Conservation (phyloP, 371 early-diverging fungal genomes). For the Dipsacomyces acuminosporus region DNA sequence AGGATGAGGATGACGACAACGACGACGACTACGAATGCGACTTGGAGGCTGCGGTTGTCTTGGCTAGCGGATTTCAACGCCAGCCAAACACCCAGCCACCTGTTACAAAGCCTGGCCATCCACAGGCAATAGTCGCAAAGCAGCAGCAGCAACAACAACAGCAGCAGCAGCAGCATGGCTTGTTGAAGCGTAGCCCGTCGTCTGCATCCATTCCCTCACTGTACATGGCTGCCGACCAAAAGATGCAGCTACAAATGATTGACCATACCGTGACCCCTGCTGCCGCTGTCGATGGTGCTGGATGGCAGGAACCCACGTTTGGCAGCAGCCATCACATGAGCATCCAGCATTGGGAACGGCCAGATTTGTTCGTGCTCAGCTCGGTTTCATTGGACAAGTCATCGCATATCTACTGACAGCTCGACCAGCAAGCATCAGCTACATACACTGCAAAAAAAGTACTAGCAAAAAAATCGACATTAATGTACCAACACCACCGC, state of each 20-base stretch:
- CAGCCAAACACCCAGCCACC: too few species aligned
- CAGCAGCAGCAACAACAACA: too few species aligned
- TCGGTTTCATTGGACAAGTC: background rate
- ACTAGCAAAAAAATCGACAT: too few species aligned
- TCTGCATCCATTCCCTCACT: constrained; percentile 10
- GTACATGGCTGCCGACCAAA: background rate
- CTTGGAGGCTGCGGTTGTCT: background rate
- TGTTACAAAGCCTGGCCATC: too few species aligned
- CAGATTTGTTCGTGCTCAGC: background rate
- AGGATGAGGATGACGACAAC: constrained; percentile 1
- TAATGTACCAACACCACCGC: too few species aligned
- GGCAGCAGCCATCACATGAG: too few species aligned
- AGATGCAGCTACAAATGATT: background rate
- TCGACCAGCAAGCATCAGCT: too few species aligned
- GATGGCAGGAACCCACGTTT: background rate
- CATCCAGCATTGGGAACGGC: background rate
- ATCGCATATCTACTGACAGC: background rate
- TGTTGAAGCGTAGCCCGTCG: constrained; percentile 16
- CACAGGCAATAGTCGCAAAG: background rate
- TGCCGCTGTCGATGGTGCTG: background rate
- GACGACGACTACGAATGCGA: constrained; percentile 7
- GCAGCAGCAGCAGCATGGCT: too few species aligned
- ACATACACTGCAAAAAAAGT: too few species aligned
- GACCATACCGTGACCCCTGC: background rate
- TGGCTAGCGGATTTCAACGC: too few species aligned